Conservation (phyloP, 805 yeast species). For the Lipomyces oligophaga region DNA sequence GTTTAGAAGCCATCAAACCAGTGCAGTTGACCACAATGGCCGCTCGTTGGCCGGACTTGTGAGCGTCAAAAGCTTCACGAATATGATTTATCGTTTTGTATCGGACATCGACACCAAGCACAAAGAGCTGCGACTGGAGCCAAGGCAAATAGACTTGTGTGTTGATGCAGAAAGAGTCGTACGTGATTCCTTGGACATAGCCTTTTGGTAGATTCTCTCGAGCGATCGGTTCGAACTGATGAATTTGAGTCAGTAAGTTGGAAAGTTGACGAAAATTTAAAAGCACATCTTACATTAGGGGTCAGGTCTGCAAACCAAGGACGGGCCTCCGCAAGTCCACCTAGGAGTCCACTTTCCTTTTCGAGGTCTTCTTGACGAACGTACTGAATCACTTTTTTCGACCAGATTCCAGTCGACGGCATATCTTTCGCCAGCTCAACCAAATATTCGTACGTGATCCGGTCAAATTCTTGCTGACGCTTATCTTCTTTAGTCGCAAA, state of each 20-base stretch:
- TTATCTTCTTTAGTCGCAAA: slow-evolving; percentile 19
- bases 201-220: slow-evolving; percentile 48
- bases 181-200: slow-evolving; percentile 51
- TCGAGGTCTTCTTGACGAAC: slow-evolving; percentile 16
- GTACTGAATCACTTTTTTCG: slow-evolving; percentile 11
- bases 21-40: slow-evolving; percentile 66
- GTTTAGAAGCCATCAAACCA: slow-evolving; percentile 61
- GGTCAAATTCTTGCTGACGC: slow-evolving; percentile 30
- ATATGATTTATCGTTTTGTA: slow-evolving; percentile 43
- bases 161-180: slow-evolving; percentile 55
- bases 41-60: slow-evolving; percentile 37
- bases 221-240: slow-evolving; percentile 34
- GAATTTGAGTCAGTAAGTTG: neutral
- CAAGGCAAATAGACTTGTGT: slow-evolving; percentile 55
- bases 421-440: slow-evolving; percentile 19
- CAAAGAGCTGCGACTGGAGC: slow-evolving; percentile 46
- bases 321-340: slow-evolving; percentile 12
- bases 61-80: slow-evolving; percentile 48
- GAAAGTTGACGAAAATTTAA: neutral
- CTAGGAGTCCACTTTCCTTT: slow-evolving; percentile 11
- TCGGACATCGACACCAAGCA: slow-evolving; percentile 48
- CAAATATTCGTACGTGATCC: slow-evolving; percentile 37
- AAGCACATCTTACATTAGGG: slow-evolving; percentile 10
- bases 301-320: slow-evolving; percentile 26
- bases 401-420: slow-evolving; percentile 30